phyloP scores from a whole-genome alignment of 2,329 filamentous ascomycete genomes.

The Sporothrix humicola region DNA sequence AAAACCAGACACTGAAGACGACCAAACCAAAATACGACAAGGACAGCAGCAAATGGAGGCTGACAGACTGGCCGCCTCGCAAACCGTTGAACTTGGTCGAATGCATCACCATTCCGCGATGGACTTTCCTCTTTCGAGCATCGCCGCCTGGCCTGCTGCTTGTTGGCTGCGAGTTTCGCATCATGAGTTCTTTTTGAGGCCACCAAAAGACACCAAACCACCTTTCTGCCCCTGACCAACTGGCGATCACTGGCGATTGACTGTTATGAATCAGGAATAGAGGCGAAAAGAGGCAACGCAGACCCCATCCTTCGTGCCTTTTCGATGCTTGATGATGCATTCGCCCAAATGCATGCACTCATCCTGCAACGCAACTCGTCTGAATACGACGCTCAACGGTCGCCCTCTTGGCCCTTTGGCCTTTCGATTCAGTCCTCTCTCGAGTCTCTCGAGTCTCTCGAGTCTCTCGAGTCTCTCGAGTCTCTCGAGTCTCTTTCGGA shows the following conservation, averaged over 20 bases:
- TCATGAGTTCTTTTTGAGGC: neutral
- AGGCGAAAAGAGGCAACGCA: neutral
- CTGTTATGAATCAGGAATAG: neutral
- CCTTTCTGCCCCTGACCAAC: neutral
- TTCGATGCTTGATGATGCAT: neutral
- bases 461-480: too few species aligned
- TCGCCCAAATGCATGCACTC: neutral
- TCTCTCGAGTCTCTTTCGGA: too few species aligned
- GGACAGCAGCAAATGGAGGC: too few species aligned
- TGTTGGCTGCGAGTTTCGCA: neutral
- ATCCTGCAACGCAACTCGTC: constrained; percentile 2
- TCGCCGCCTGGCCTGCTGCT: neutral
- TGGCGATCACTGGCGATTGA: neutral
- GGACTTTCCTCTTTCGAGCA: neutral
- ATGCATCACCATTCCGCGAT: neutral
- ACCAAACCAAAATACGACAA: too few species aligned
- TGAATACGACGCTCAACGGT: constrained; percentile 7
- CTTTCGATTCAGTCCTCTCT: too few species aligned
- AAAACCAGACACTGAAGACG: too few species aligned
- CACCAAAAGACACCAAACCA: too few species aligned
- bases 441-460: too few species aligned
- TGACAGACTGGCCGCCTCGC: too few species aligned
- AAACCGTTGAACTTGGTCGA: neutral
- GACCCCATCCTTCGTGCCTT: neutral
- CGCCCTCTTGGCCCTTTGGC: neutral